Evolutionary conservation across 2,329 filamentous ascomycete species (phyloP).

Genomic region (Rachicladosporium sp.): DNA sequence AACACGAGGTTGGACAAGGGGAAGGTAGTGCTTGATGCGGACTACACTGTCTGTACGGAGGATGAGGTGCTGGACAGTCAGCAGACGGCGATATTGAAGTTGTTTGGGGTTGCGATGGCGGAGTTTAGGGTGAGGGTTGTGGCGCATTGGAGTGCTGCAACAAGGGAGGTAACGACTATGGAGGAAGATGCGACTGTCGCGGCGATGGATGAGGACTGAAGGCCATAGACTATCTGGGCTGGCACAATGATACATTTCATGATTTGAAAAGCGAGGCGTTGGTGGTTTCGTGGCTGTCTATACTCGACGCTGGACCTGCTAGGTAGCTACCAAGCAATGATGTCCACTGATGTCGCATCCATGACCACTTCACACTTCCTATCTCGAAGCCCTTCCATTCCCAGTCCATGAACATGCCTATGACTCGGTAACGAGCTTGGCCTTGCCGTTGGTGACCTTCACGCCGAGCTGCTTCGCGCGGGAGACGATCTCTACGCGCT

Average conservation of each 20-base stretch:
- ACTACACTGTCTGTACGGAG: slow-evolving; percentile 69
- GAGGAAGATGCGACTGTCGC: slow-evolving; percentile 8
- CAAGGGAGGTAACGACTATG: slow-evolving; percentile 22
- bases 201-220: slow-evolving; percentile 5
- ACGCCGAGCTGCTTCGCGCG: slow-evolving; percentile 97
- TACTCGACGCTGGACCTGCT: not conserved
- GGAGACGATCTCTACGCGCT: slow-evolving; percentile 95
- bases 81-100: slow-evolving; percentile 86
- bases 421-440: slow-evolving; percentile 91
- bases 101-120: slow-evolving; percentile 80
- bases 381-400: slow-evolving; percentile 5
- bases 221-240: slow-evolving; percentile 3
- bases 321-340: too few relatives aligned
- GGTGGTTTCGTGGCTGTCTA: slow-evolving; percentile 10
- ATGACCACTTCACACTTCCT: slow-evolving; percentile 5
- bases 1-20: slow-evolving; percentile 72
- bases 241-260: slow-evolving; percentile 6
- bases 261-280: slow-evolving; percentile 18
- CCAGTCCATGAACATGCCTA: slow-evolving; percentile 24
- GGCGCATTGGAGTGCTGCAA: slow-evolving; percentile 38
- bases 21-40: slow-evolving; percentile 63
- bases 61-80: slow-evolving; percentile 77
- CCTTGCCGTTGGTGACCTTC: slow-evolving; percentile 99
- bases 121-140: slow-evolving; percentile 77
- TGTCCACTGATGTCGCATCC: not conserved